Evolutionary conservation across 1,284 basidiomycete genomes (phyloP).

Genomic region (Heterobasidion parviporum): DNA sequence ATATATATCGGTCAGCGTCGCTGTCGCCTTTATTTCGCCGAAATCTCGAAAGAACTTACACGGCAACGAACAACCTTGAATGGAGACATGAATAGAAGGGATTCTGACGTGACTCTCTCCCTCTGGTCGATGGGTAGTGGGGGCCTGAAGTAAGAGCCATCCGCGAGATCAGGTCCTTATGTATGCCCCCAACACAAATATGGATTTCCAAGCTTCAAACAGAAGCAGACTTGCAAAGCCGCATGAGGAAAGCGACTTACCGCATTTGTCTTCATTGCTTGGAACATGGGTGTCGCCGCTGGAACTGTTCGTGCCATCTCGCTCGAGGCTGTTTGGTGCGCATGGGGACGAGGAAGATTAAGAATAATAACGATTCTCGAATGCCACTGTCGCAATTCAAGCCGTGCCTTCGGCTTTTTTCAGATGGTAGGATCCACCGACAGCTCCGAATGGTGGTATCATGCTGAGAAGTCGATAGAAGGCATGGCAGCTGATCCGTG

Average conservation of each 20-base stretch:
- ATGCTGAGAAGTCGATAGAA: too few species aligned
- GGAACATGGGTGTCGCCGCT: too few species aligned
- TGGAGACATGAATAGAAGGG: constrained; percentile 12
- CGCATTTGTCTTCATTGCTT: not conserved
- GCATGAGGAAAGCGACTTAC: not conserved
- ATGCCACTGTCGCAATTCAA: too few species aligned
- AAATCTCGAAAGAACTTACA: constrained; percentile 20
- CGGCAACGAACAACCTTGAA: constrained; percentile 41
- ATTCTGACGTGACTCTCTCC: constrained; percentile 7
- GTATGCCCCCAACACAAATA: not conserved
- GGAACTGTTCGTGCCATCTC: too few species aligned
- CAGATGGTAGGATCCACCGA: too few species aligned
- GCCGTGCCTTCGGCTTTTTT: too few species aligned
- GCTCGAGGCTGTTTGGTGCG: too few species aligned
- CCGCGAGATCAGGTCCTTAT: not conserved
- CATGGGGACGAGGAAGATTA: too few species aligned
- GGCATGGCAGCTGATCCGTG: too few species aligned
- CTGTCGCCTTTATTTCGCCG: not conserved
- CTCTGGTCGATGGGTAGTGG: not conserved
- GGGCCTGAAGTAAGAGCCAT: not conserved
- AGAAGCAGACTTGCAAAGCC: not conserved
- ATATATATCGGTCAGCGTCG: not conserved
- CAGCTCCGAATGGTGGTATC: too few species aligned
- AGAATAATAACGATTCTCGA: too few species aligned
- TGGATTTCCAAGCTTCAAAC: not conserved